Evolutionary conservation across 352 stramenopile species (phyloP).

Genomic region (Phytopythium mirpurense): DNA sequence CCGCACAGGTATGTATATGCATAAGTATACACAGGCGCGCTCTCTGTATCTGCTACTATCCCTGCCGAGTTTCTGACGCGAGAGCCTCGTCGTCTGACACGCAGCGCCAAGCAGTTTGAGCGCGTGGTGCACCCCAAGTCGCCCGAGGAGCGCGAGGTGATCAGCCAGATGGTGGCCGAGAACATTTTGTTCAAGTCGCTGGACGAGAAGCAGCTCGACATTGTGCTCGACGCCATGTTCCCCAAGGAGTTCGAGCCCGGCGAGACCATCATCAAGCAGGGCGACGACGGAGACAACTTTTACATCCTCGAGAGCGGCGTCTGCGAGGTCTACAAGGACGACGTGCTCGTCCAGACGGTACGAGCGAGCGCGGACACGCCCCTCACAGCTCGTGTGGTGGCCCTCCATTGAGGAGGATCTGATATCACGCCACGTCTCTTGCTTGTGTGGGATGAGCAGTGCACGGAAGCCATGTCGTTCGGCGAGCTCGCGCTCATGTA

Average conservation of each 20-base stretch:
- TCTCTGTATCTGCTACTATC: too few species aligned
- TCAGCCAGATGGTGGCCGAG: slow-evolving; percentile 79
- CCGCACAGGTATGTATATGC: slow-evolving; percentile 42
- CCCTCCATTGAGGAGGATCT: too few species aligned
- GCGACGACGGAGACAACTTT: slow-evolving; percentile 91
- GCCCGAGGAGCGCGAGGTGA: slow-evolving; percentile 61
- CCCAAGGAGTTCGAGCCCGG: slow-evolving; percentile 74
- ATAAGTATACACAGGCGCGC: background rate
- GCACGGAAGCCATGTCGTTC: slow-evolving; percentile 91
- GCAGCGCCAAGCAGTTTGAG: slow-evolving; percentile 75
- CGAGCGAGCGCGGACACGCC: slow-evolving; percentile 5
- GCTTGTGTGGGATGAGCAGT: too few species aligned
- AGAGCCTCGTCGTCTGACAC: background rate
- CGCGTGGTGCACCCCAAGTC: slow-evolving; percentile 84
- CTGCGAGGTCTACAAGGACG: slow-evolving; percentile 89
- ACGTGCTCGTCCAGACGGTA: slow-evolving; percentile 79
- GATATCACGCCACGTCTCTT: too few species aligned
- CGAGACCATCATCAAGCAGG: slow-evolving; percentile 87
- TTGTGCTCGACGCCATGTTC: slow-evolving; percentile 85
- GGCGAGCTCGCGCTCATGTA: slow-evolving; percentile 98
- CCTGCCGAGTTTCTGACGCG: too few species aligned
- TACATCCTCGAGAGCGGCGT: slow-evolving; percentile 93
- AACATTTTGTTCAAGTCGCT: slow-evolving; percentile 90
- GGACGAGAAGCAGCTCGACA: slow-evolving; percentile 85
- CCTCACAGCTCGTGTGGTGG: too few species aligned